Base-by-base conservation (phyloP, 805 yeast species). In the Saccharomycopsis sp. region DNA sequence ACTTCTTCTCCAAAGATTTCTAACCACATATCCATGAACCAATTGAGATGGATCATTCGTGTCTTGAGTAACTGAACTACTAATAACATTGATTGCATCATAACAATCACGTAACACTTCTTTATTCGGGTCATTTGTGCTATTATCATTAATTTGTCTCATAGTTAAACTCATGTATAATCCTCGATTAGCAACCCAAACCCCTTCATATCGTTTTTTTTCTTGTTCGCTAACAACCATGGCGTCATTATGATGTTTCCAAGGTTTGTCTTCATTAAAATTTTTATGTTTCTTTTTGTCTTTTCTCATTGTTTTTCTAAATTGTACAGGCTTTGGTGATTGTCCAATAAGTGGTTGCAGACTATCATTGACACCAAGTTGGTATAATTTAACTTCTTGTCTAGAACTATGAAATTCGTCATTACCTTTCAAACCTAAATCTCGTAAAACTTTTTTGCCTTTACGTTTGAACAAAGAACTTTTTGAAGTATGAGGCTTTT, bases 101-200 rank as follows among this genome's bases (percentile, higher is more conserved):
- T 32, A 11, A 4, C 29, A 13, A 29, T 17, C 28, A 6, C 40
- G 9, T 21, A 9, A 11, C 8, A 26, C 2, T 20, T 19, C 29
- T 31, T 8, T 32, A 14, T 3, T 40, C 29, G 9, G 14, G 22
- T 37, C 24, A 48, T n/a, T 51, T 63, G 54, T 4, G 50, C 49
- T 13, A 57, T 61, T 3, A 52, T 38, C 52, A n/a, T 53, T 47
- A 45, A 53, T 42, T 51, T 53, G 43, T 44, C 26, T 51, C 39
- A 8, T 40, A 43, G 21, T 43, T 56, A 38, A 44, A 29, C 67
- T 68, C 52, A 81, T 59, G 54, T 81, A 81, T 3, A 65, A 56
- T 2, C 93, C 95, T 51, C 76, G 77, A 58, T 93, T 93, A 27
- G 95, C 79, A 0, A 83, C 95, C 96, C 96, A 93, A 13, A 93